Base-by-base conservation (phyloP, 208 protist species). In the Trypanosoma mega region DNA sequence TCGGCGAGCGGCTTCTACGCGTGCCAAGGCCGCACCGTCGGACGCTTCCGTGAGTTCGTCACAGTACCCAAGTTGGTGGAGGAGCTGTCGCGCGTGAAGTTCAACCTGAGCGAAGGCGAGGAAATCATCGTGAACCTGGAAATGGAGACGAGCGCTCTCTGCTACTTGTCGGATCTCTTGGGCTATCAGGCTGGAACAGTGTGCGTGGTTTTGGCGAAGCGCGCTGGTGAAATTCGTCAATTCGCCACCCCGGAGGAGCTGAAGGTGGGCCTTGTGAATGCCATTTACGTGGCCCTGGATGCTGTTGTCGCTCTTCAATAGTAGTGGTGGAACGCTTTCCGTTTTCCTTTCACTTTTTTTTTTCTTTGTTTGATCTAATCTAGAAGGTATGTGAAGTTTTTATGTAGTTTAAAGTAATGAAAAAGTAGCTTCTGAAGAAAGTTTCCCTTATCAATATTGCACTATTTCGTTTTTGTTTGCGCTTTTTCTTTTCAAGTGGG, bases 1-100 rank as follows among this genome's bases (percentile, higher is more conserved):
- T 81, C 70, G 37, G 78, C 62, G 30, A 82, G 78, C 21, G 82
- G 82, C 30, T 92, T 92, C 70, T 92, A 92, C 68, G 85, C 72
- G 31, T 89, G 77, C 63, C 85, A 92, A 56, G 85, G 85, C 24
- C 76, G 85, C 31, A 54, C 51, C 37, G 81, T 92, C 21, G 85
- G 85, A 9, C 79, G 73, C 57, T 87, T 88, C 57, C 44, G 39
- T 12, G 75, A 78, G 1, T 67, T 63, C 45, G 50, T 82, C 26
- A 79, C 72, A 2, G 66, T 78, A 27, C 81, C 75, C 21, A 61
- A 82, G 23, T 63, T 87, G 45, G 72, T 73, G 26, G 70, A 85
- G 24, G 78, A 87, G 51, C 72, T 91, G 16, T 62, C 66, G 14
- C 39, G 51, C 3, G 54, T 91, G 37, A 47, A 72, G 45, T 77